Evolutionary conservation across 1,284 basidiomycete species (phyloP).

Genomic region (Salmacisia buchloeana): DNA sequence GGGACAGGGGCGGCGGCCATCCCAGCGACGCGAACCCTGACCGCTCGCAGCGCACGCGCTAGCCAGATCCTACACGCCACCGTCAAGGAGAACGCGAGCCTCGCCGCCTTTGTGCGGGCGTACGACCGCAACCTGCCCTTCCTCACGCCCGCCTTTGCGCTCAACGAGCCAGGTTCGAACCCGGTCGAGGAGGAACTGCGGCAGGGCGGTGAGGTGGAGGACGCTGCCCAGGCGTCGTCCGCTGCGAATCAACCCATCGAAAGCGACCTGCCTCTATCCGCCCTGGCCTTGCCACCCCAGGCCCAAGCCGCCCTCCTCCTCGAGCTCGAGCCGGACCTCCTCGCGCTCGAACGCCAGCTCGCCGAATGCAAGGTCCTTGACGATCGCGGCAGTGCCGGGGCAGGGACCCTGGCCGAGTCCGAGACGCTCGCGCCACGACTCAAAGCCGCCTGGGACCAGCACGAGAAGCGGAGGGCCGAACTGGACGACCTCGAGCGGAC

Average conservation of each 20-base stretch:
- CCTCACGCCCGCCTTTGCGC: neutral
- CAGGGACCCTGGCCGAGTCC: neutral
- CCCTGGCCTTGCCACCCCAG: neutral
- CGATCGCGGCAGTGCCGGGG: neutral
- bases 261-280: neutral
- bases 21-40: neutral
- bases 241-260: too few relatives aligned
- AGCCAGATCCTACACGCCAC: neutral
- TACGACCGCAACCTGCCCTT: constrained; percentile 1
- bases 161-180: neutral
- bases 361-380: constrained; percentile 4
- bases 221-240: too few relatives aligned
- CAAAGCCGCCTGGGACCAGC: neutral
- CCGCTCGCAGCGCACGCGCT: neutral
- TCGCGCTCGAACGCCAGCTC: neutral
- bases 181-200: constrained; percentile 1
- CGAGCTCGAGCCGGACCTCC: neutral
- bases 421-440: neutral
- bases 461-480: neutral
- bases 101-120: constrained; percentile 2
- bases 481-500: neutral
- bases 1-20: neutral
- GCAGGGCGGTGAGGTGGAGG: too few relatives aligned
- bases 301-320: constrained; percentile 2
- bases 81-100: constrained; percentile 6